Evolutionary conservation across 371 early-diverging fungal species (phyloP).

Genomic region (Blakeslea trispora): DNA sequence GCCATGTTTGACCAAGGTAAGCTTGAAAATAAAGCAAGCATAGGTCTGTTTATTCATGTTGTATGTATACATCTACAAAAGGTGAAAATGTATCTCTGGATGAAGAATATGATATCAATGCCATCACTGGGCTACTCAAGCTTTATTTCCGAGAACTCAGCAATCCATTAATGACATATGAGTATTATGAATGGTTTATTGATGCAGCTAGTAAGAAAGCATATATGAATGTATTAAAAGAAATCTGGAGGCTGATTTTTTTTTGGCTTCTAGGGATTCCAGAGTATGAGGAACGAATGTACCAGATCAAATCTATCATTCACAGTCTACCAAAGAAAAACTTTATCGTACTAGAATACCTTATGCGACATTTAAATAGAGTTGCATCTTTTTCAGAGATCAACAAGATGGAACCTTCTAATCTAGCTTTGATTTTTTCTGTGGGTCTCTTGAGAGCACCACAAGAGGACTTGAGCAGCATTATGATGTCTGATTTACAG

Average conservation of each 20-base stretch:
- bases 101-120: slow-evolving; percentile 74
- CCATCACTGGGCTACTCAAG: slow-evolving; percentile 72
- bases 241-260: slow-evolving; percentile 2
- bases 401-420: slow-evolving; percentile 86
- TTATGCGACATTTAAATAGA: slow-evolving; percentile 68
- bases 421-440: slow-evolving; percentile 83
- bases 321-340: slow-evolving; percentile 69
- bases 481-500: slow-evolving; percentile 56
- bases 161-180: slow-evolving; percentile 75
- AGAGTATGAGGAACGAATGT: slow-evolving; percentile 75
- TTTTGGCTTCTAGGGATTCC: slow-evolving; percentile 52
- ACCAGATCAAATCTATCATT: slow-evolving; percentile 64
- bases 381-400: slow-evolving; percentile 63
- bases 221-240: background rate
- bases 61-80: too few species aligned
- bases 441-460: slow-evolving; percentile 57
- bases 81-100: slow-evolving; percentile 38
- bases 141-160: slow-evolving; percentile 80
- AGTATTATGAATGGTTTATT: slow-evolving; percentile 76
- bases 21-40: slow-evolving; percentile 1
- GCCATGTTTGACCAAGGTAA: slow-evolving; percentile 57
- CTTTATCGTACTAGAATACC: slow-evolving; percentile 63
- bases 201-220: slow-evolving; percentile 65
- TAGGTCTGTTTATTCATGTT: too few species aligned
- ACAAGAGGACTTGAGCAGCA: slow-evolving; percentile 51